Evolutionary conservation across 805 yeast genomes (phyloP).

Genomic region (Candida michaelii): DNA sequence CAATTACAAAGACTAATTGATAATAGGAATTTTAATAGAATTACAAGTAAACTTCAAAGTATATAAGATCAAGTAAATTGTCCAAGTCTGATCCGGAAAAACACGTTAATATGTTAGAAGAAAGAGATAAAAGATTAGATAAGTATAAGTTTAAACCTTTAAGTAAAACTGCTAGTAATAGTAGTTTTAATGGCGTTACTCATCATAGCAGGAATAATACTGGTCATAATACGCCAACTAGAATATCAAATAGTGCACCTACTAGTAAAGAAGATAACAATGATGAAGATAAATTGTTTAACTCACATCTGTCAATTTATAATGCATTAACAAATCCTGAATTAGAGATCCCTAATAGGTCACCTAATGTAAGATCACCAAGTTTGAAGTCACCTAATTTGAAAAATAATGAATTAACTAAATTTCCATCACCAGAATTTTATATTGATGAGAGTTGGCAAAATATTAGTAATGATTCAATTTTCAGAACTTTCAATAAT

Average conservation of each 20-base stretch:
- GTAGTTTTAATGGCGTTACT: neutral
- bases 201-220: neutral
- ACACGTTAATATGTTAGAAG: constrained; percentile 6
- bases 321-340: constrained; percentile 42
- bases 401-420: constrained; percentile 7
- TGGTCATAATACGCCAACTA: neutral
- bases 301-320: constrained; percentile 39
- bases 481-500: constrained; percentile 11
- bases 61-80: neutral
- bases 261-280: neutral
- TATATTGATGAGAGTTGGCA: constrained; percentile 28
- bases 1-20: neutral
- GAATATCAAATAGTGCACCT: neutral
- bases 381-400: neutral
- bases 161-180: constrained; percentile 2
- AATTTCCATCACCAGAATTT: constrained; percentile 9
- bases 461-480: constrained; percentile 22
- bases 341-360: constrained; percentile 25
- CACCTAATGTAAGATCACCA: constrained; percentile 2
- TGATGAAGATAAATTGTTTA: constrained; percentile 24
- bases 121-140: constrained; percentile 5
- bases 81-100: neutral
- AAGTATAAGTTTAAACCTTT: constrained; percentile 5
- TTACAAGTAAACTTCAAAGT: neutral
- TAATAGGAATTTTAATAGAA: neutral